Evolutionary conservation across 345 rosid genomes (phyloP).

Genomic region (Gossypium ekmanianum): DNA sequence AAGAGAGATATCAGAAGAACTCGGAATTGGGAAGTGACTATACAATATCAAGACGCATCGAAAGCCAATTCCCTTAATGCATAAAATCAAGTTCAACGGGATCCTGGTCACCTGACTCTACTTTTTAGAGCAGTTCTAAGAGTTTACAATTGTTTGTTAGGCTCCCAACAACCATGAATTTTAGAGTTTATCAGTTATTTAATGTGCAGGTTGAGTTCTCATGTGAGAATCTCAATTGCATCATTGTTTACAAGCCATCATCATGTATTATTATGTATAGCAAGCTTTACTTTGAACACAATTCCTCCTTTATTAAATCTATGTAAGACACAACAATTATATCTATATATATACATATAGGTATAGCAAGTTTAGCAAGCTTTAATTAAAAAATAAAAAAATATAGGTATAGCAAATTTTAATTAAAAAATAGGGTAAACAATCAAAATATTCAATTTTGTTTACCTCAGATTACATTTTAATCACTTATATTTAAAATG

Average conservation of each 20-base stretch:
- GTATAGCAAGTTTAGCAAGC: too few species aligned
- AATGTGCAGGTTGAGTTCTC: background rate
- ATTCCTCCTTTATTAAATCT: too few species aligned
- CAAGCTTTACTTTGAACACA: background rate
- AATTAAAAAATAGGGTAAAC: too few species aligned
- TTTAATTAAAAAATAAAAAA: too few species aligned
- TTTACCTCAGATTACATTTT: too few species aligned
- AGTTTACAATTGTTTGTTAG: background rate
- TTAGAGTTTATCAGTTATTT: background rate
- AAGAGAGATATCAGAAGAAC: constrained; percentile 81
- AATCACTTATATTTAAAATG: too few species aligned
- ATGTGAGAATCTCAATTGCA: background rate
- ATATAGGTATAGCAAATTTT: too few species aligned
- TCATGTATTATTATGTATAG: background rate
- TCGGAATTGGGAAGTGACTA: constrained; percentile 69
- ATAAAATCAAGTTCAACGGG: background rate
- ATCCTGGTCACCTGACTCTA: background rate
- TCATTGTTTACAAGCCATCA: background rate
- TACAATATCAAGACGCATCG: background rate
- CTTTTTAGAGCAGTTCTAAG: background rate
- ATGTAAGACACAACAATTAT: too few species aligned
- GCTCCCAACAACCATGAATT: background rate
- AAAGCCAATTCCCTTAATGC: background rate
- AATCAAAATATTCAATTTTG: too few species aligned
- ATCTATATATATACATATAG: too few species aligned